Base-by-base conservation (phyloP, 2,329 filamentous ascomycete species). In the Bretziella fagacearum region DNA sequence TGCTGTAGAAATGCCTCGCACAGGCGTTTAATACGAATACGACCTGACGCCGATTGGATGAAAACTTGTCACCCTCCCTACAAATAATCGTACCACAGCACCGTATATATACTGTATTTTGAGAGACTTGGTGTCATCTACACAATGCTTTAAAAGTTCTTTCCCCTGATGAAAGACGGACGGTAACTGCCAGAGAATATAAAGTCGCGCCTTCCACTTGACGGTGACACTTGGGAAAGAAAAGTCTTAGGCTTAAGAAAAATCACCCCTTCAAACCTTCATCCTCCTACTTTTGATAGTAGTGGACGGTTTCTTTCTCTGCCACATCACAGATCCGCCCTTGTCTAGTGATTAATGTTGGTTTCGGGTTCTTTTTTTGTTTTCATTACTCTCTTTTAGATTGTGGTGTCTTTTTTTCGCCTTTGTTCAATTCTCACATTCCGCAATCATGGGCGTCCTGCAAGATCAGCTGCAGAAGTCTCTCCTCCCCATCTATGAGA, bases 401-500 rank as follows among this genome's bases (percentile, higher is more conserved):
- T 42, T 29, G 3, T 23, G 23, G 35, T n/a, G 35, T 39, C 10
- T 47, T n/a, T 36, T 32, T 39, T 29, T 20, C 17, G 17, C 15
- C 37, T 26, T 20, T 29, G 26, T 33, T 26, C 29, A n/a, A 20
- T 36, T 41, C 18, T 35, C 26, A 42, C 18, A 26, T 13, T 26
- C 30, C 51, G 46, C 52, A 53, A 56, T 51, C 54, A 78, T 78
- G 74, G 74, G 74, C 57, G 48, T 76, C 55, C 54, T 77, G 52
- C 67, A 75, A 54, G 65, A 72, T 29, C 55, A 69, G 50, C 62
- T 63, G 58, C 64, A 65, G 46, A 48, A 48, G 27, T 48, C 51
- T 43, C 46, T 60, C 54, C 40, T 48, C 23, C 71, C 67, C 55
- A 59, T 69, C 62, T 63, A 63, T 59, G 65, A 69, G 54, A 63